phyloP scores from a whole-genome alignment of 345 rosid species.

The Salix purpurea region DNA sequence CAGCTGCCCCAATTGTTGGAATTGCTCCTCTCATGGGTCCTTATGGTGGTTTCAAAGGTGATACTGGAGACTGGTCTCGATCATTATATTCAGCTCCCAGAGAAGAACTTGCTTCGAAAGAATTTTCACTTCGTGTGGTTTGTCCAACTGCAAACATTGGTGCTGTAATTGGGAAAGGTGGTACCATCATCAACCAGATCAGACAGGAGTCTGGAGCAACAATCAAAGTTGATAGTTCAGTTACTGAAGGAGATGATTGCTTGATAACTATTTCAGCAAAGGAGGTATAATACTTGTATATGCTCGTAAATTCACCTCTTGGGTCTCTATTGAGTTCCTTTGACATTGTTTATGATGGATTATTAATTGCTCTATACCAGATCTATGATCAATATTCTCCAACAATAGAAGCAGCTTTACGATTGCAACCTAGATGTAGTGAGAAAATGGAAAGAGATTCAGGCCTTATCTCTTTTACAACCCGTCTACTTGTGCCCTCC shows the following conservation, averaged over 20 bases:
- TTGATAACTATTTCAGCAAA: conserved; percentile 74
- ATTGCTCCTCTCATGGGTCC: conserved; percentile 68
- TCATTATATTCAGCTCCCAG: conserved; percentile 74
- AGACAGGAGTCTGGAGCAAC: conserved; percentile 84
- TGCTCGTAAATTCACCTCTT: neutral
- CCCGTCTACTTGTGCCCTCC: conserved; percentile 88
- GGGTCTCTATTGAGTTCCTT: neutral
- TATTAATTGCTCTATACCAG: conserved; percentile 32
- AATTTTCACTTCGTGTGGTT: conserved; percentile 73
- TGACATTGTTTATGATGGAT: conserved; percentile 1
- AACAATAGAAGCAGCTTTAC: conserved; percentile 78
- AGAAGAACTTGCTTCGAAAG: conserved; percentile 66
- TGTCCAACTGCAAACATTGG: conserved; percentile 81
- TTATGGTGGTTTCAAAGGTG: conserved; percentile 81
- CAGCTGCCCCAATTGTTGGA: conserved; percentile 68
- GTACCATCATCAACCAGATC: conserved; percentile 81
- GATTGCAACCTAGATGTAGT: conserved; percentile 89
- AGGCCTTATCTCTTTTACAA: conserved; percentile 78
- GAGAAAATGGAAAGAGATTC: conserved; percentile 95
- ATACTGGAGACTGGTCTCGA: conserved; percentile 75
- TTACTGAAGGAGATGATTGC: conserved; percentile 85
- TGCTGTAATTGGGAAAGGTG: conserved; percentile 94
- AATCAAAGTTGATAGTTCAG: conserved; percentile 85
- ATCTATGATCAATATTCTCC: conserved; percentile 77
- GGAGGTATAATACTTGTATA: conserved; percentile 48